Evolutionary conservation across 805 yeast species (phyloP).

Genomic region (Teunomyces panamensis): DNA sequence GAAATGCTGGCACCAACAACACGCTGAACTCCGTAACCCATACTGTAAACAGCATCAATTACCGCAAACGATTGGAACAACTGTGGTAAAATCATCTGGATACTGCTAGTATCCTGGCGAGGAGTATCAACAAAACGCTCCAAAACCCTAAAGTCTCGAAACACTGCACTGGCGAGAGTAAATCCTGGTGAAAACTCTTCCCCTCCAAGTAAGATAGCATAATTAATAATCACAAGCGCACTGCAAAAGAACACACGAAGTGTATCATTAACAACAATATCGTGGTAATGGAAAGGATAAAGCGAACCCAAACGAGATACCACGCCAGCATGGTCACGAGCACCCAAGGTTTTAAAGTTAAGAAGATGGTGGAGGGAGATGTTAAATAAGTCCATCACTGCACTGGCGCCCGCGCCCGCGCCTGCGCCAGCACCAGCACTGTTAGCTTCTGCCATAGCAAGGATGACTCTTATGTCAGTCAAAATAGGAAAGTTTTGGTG

Average conservation of each 20-base stretch:
- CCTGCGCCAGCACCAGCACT: background rate
- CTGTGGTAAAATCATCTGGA: slow-evolving; percentile 35
- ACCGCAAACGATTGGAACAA: slow-evolving; percentile 47
- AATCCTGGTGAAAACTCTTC: slow-evolving; percentile 57
- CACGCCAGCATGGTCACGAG: slow-evolving; percentile 31
- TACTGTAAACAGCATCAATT: slow-evolving; percentile 50
- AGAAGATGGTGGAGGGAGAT: slow-evolving; percentile 38
- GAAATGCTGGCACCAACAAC: slow-evolving; percentile 6
- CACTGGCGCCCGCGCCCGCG: slow-evolving; percentile 19
- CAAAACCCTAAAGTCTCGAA: slow-evolving; percentile 56
- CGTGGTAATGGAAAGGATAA: slow-evolving; percentile 31
- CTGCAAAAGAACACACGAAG: slow-evolving; percentile 26
- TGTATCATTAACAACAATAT: slow-evolving; percentile 22
- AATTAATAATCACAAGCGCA: slow-evolving; percentile 44
- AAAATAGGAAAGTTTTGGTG: slow-evolving; percentile 47
- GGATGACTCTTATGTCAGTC: slow-evolving; percentile 28
- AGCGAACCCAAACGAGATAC: slow-evolving; percentile 33
- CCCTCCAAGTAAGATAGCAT: slow-evolving; percentile 57
- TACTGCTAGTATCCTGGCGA: slow-evolving; percentile 19
- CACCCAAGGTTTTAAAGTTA: slow-evolving; percentile 29
- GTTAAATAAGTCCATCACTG: slow-evolving; percentile 41
- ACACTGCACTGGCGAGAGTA: slow-evolving; percentile 48
- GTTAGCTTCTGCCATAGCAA: slow-evolving; percentile 12
- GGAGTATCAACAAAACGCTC: slow-evolving; percentile 31
- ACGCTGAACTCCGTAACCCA: slow-evolving; percentile 45